Evolutionary conservation across 192 early-diverging fungal genomes (phyloP).

Genomic region (Coemansia sp.): DNA sequence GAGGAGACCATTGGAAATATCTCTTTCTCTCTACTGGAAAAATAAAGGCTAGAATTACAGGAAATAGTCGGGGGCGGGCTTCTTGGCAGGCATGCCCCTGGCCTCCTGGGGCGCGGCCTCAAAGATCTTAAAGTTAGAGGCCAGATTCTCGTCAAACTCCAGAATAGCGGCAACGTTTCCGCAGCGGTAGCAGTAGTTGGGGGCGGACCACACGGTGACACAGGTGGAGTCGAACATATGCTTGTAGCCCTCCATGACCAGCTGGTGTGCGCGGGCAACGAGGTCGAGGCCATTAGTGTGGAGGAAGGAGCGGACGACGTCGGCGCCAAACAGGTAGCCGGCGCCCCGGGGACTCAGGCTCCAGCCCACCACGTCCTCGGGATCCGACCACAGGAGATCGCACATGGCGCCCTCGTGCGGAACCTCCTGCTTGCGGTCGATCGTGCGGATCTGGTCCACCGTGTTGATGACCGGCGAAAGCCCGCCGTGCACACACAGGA

Average conservation of each 20-base stretch:
- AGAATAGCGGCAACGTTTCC: slow-evolving; percentile 98
- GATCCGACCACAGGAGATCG: slow-evolving; percentile 97
- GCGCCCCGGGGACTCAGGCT: slow-evolving; percentile 95
- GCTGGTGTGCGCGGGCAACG: slow-evolving; percentile 94
- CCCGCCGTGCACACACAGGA: slow-evolving; percentile 96
- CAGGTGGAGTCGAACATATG: slow-evolving; percentile 93
- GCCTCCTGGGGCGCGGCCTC: slow-evolving; percentile 90
- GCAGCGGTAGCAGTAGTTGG: slow-evolving; percentile 99
- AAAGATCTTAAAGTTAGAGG: slow-evolving; percentile 89
- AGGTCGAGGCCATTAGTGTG: slow-evolving; percentile 85
- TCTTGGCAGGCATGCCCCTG: slow-evolving; percentile 76
- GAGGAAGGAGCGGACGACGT: slow-evolving; percentile 77
- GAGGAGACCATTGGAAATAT: background rate
- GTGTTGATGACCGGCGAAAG: slow-evolving; percentile 91
- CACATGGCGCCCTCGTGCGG: slow-evolving; percentile 98
- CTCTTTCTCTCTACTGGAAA: background rate
- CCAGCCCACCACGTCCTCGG: slow-evolving; percentile 89
- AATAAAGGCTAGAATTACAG: slow-evolving; percentile 57
- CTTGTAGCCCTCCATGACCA: slow-evolving; percentile 98
- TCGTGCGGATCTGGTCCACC: slow-evolving; percentile 91
- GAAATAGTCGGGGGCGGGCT: slow-evolving; percentile 93
- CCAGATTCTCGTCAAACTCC: slow-evolving; percentile 87
- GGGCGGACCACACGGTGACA: slow-evolving; percentile 98
- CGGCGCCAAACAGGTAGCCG: slow-evolving; percentile 97
- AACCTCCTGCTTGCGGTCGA: slow-evolving; percentile 96